Evolutionary conservation across 176 grass and related monocot species (phyloP), one percentile per base, ranked within the genome.

Genomic region (Sorghum bicolor): DNA sequence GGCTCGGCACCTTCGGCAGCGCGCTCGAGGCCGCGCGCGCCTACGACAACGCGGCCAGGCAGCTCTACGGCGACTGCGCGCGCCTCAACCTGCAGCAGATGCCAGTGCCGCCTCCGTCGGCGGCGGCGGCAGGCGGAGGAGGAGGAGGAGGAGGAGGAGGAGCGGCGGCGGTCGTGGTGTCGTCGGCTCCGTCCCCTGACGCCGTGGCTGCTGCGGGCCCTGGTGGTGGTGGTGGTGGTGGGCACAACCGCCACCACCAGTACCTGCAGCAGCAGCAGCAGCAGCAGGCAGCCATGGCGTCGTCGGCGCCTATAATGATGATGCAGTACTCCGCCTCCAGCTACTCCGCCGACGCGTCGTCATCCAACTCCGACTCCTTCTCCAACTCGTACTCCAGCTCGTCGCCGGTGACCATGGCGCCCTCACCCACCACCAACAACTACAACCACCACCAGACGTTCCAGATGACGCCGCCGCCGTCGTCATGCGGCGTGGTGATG

Each of bases 1-100:
- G 94, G 94, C 91, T 97, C 1, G 94, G 94, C 31, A 97, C 94
- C 30, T 97, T 97, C 65, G 28, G 5, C 87, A 86, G 75, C 29
- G 83, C 94, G 39, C 81, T 76, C 39, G 89, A 97, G 44, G 94
- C 94, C 12, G 94, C 94, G 0, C 87, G 84, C 17, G 94, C 94
- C 0, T 94, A 94, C 75, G 91, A 97, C 79, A 50, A 76, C 11
- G 91, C 94, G 1, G 94, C 91, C 44, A 31, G 87, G 55, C 78
- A 20, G 26, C 91, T 97, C 66, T 97, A 97, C 72, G 94, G 87
- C 1, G 89, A 92, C 30, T 94, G 89, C 79, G 94, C 94, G 0
- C 72, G 91, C 1, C 82, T 97, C 82, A 97, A 97, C 87, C 82
- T 80, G 5, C 10, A 41, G 22, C 37, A 2, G 4, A 4, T 6